Evolutionary conservation across 257 asterid species (phyloP), one percentile per base, ranked within the genome.

Genomic region (Plantago major): DNA sequence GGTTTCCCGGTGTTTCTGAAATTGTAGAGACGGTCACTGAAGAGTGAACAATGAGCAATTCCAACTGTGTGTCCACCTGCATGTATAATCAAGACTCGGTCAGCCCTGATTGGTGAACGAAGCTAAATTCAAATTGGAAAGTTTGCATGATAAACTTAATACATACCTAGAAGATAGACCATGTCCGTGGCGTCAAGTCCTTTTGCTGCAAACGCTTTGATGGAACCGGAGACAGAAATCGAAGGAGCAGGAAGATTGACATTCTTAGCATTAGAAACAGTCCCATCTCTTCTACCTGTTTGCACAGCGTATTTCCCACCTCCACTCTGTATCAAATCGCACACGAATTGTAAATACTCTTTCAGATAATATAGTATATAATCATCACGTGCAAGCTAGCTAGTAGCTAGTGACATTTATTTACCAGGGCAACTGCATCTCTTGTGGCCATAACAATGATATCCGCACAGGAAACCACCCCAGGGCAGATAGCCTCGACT

Each of bases 21-120:
- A 58, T 85, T 76, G 82, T 79, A 82, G 56, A 88, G 62, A 0
- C 91, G 83, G 68, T 72, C 73, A n/a, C 16, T 47, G 64, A 88
- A 13, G 62, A 79, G 43, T 10, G 91, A 74, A 60, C 92, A 88
- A 26, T 76, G 91, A 7, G 95, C 38, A 0, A 69, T 5, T 16
- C 96, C 96, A 2, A 88, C 84, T 0, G 90, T 85, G 73, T 85
- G 95, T 0, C 83, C 96, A 17, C 96, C 92, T 82, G 68, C 52
- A 50, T 64, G 26, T 22, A 22, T 22, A 22, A 22, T 22, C 26
- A 22, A 22, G 26, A 22, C 1, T 22, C 26, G 26, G 26, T 22
- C 26, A 22, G 26, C 26, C 26, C 26, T 22, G 26, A 22, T 22
- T 22, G 26, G 26, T 2, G 26, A 22, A 22, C 26, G 26, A 22